phyloP scores from a whole-genome alignment of 2,329 filamentous ascomycete genomes.

The Pseudogymnoascus pannorum region DNA sequence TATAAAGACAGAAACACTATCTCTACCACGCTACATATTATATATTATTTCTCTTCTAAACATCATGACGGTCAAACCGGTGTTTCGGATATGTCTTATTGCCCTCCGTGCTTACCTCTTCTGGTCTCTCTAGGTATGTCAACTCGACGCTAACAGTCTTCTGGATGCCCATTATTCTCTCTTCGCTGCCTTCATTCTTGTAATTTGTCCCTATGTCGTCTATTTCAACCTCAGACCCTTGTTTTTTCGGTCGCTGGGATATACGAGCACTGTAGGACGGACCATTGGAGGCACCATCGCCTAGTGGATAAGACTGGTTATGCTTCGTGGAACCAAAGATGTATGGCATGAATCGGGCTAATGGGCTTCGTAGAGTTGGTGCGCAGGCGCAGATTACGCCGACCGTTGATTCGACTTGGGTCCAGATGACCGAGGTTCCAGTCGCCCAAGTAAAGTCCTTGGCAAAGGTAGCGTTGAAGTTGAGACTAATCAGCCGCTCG shows the following conservation, averaged over 20 bases:
- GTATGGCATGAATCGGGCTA: slow-evolving; percentile 9
- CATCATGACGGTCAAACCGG: neutral
- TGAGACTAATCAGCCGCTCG: slow-evolving; percentile 15
- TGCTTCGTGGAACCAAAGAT: neutral
- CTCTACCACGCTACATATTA: neutral
- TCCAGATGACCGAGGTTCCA: slow-evolving; percentile 15
- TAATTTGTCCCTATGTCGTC: neutral
- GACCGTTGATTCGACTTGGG: slow-evolving; percentile 16
- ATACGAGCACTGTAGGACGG: neutral
- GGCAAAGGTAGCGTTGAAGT: slow-evolving; percentile 11
- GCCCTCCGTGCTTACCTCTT: neutral
- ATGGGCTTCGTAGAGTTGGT: slow-evolving; percentile 14
- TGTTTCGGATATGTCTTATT: neutral
- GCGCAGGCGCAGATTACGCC: slow-evolving; percentile 16
- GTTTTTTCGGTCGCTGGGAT: neutral
- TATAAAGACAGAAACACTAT: neutral
- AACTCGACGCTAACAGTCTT: slow-evolving; percentile 11
- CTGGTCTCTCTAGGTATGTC: neutral
- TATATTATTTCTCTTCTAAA: neutral
- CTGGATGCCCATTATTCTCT: slow-evolving; percentile 15
- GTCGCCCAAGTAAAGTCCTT: slow-evolving; percentile 11
- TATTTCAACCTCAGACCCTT: neutral
- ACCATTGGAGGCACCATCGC: neutral
- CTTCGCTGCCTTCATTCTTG: slow-evolving; percentile 11
- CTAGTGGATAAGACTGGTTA: slow-evolving; percentile 5